Conservation (phyloP, 2,329 filamentous ascomycete species). For the Colletotrichum caudatum region DNA sequence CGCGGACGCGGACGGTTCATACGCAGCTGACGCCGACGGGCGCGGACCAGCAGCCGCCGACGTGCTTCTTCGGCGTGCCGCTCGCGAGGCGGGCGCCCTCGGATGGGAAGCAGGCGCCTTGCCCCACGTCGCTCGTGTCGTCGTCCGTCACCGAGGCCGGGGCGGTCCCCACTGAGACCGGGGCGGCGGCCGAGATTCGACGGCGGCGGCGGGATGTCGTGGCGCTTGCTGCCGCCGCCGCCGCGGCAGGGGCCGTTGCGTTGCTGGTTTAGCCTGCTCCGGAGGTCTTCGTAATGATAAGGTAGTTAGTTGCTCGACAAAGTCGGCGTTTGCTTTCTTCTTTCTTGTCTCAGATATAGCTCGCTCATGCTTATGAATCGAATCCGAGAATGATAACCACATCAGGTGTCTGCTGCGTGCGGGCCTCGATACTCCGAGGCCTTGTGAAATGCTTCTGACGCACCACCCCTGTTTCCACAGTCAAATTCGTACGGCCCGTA, state of each 20-base stretch:
- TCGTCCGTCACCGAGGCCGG: neutral
- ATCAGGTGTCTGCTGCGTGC: too few relatives aligned
- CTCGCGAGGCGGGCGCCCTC: neutral
- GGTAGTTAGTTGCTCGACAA: neutral
- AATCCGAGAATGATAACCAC: neutral
- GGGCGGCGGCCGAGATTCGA: neutral
- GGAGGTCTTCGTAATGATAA: neutral
- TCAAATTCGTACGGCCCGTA: neutral
- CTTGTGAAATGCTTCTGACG: neutral
- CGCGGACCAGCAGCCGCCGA: slow-evolving; percentile 4
- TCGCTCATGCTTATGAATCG: neutral
- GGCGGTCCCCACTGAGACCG: neutral
- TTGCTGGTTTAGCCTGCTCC: neutral
- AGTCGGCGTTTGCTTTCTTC: too few relatives aligned
- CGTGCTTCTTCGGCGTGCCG: slow-evolving; percentile 8
- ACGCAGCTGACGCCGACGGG: slow-evolving; percentile 3
- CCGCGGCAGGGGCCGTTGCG: neutral
- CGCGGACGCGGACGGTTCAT: neutral
- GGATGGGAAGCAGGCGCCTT: neutral
- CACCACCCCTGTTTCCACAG: neutral
- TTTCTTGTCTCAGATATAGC: neutral
- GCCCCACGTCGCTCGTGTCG: slow-evolving; percentile 1
- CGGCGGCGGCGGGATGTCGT: neutral
- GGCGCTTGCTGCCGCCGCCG: neutral
- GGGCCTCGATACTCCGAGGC: neutral